Percentiles rank a stretch among this genome's conserved stretches.
Evolutionary conservation across 495 filamentous ascomycete species (phyloP).

Genomic region (Evernia prunastri): DNA sequence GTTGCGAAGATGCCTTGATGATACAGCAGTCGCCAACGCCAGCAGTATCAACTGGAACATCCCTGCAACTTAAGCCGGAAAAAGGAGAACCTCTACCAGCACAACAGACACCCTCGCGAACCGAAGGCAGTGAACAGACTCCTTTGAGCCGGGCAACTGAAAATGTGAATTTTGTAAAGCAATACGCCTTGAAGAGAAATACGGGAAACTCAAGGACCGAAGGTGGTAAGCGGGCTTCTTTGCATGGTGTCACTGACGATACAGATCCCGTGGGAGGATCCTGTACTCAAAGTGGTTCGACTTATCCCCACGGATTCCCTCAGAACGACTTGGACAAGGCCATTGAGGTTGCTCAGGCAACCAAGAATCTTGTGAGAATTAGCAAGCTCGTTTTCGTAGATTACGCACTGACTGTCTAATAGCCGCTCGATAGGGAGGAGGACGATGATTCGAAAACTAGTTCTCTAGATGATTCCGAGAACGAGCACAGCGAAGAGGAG

Average conservation of each 20-base stretch:
- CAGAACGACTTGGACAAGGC: conserved; percentile 51
- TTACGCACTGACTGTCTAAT: conserved; percentile 2
- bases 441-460: conserved; percentile 14
- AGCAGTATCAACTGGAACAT: not conserved
- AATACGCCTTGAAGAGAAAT: too few species aligned
- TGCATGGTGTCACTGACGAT: conserved; percentile 2
- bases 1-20: conserved; percentile 18
- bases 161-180: too few species aligned
- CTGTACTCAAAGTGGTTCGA: not conserved
- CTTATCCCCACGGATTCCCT: conserved; percentile 15
- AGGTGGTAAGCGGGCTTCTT: conserved; percentile 4
- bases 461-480: conserved; percentile 36
- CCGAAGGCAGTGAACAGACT: conserved; percentile 14
- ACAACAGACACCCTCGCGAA: conserved; percentile 23
- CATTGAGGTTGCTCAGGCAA: conserved; percentile 49
- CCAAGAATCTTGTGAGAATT: conserved; percentile 47
- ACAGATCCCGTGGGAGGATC: not conserved
- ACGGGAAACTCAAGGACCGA: conserved; percentile 7
- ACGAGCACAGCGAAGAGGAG: conserved; percentile 40
- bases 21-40: conserved; percentile 10
- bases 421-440: conserved; percentile 41
- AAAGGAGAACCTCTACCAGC: not conserved
- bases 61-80: conserved; percentile 18
- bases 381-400: not conserved
- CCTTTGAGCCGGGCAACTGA: not conserved